Evolutionary conservation across 106 monocot genomes (phyloP).

Genomic region (Dioscorea dumetorum): DNA sequence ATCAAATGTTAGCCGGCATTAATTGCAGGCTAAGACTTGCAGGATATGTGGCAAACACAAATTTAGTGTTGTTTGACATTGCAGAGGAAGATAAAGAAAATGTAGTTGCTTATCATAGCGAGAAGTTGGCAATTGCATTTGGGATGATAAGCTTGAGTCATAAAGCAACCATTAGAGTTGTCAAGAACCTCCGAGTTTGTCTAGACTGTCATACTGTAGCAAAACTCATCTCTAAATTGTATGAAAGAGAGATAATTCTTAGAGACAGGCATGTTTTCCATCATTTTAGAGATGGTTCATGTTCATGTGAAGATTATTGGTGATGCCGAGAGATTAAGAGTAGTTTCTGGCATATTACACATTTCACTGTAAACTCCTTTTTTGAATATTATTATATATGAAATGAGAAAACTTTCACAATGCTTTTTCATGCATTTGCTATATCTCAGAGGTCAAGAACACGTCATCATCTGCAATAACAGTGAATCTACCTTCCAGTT

Average conservation of each 20-base stretch:
- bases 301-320: slow-evolving; percentile 28
- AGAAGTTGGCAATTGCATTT: slow-evolving; percentile 20
- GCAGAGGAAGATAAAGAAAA: slow-evolving; percentile 32
- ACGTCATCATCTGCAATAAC: too few relatives aligned
- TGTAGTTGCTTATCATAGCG: slow-evolving; percentile 19
- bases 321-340: not conserved
- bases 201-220: slow-evolving; percentile 16
- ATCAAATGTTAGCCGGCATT: slow-evolving; percentile 22
- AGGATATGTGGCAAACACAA: slow-evolving; percentile 13
- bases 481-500: too few relatives aligned
- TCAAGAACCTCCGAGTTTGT: slow-evolving; percentile 28
- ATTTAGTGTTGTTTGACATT: slow-evolving; percentile 23
- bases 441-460: too few relatives aligned
- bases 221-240: slow-evolving; percentile 19
- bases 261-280: slow-evolving; percentile 28
- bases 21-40: slow-evolving; percentile 5
- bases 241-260: slow-evolving; percentile 15
- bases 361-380: too few relatives aligned
- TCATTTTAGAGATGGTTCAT: slow-evolving; percentile 22
- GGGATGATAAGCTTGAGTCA: slow-evolving; percentile 11
- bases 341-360: not conserved
- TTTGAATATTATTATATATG: too few relatives aligned
- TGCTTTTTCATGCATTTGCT: too few relatives aligned
- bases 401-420: too few relatives aligned
- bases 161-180: slow-evolving; percentile 9